Base-by-base conservation (phyloP, 805 yeast species). In the Metschnikowia matae region DNA sequence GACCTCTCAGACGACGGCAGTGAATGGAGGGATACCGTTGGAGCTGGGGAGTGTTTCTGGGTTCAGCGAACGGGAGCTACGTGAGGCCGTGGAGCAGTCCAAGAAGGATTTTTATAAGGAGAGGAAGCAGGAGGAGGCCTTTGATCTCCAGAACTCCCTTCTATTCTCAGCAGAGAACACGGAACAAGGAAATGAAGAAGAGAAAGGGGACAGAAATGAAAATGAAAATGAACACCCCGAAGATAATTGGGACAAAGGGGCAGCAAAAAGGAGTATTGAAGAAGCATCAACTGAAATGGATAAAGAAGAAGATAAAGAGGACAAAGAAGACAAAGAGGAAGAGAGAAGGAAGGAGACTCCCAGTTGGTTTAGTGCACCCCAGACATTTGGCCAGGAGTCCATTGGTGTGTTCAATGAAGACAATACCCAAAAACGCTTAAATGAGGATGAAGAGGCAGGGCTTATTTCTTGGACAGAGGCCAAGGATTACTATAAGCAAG, bases 391-490 rank as follows among this genome's bases (percentile, higher is more conserved):
- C 5, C 47, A 54, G 29, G 35, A 48, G 7, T 23, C 49, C 5
- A 48, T 52, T 5, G 57, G 55, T 7, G 48, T 52, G 17, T 34
- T 48, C 4, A 26, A 36, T 6, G 58, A 50, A 6, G 41, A 37
- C 18, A 34, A 38, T 6, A 23, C 33, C 20, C 45, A 23, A 3
- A 42, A 45, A 10, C 47, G 48, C 43, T 29, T 49, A 40, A 65
- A 70, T 3, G 74, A 69, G 29, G 77, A 75, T 44, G 80, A 77
- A 50, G 66, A 67, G 40, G 77, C 73, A 1, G 84, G 84, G 0
- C 60, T 82, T 44, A 69, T 81, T 4, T 67, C 83, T 0, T 81
- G 81, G 78, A 63, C 64, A 39, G 83, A 79, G 50, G 78, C 80
- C 1, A 69, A 69, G 47, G 71, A 63, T n/a, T 48, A 47, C 42